Percentiles rank a stretch among this genome's conserved stretches.
Evolutionary conservation across 805 yeast genomes (phyloP).

Genomic region (Cyberlindnera euphorbiiphila): DNA sequence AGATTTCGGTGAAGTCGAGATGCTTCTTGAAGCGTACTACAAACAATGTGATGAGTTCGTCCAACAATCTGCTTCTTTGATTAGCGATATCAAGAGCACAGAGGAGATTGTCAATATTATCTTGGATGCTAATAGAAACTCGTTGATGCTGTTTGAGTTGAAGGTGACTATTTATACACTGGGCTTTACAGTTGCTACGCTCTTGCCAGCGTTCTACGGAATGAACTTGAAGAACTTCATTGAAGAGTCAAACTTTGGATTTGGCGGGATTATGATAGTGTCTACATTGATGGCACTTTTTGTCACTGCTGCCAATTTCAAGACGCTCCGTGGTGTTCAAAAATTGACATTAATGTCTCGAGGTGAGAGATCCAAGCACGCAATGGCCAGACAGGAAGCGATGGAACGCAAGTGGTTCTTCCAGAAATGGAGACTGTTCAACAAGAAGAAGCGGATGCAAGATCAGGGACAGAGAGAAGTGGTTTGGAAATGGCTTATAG

Average conservation of each 20-base stretch:
- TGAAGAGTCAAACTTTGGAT: constrained; percentile 64
- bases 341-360: constrained; percentile 56
- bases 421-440: constrained; percentile 16
- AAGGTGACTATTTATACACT: constrained; percentile 79
- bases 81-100: constrained; percentile 81
- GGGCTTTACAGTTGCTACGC: constrained; percentile 81
- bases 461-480: constrained; percentile 38
- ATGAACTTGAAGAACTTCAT: constrained; percentile 79
- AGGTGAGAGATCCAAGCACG: constrained; percentile 11
- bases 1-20: constrained; percentile 73
- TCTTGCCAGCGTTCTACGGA: constrained; percentile 85
- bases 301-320: constrained; percentile 54
- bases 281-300: constrained; percentile 51
- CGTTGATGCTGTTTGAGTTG: constrained; percentile 81
- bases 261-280: constrained; percentile 49
- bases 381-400: background rate
- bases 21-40: constrained; percentile 83
- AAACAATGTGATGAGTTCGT: constrained; percentile 91
- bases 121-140: constrained; percentile 85
- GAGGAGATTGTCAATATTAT: constrained; percentile 92
- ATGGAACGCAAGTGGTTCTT: constrained; percentile 5
- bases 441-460: background rate
- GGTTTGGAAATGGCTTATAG: constrained; percentile 54
- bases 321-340: constrained; percentile 57
- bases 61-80: constrained; percentile 80